Percentiles rank a stretch among this genome's conserved stretches.
These are phyloP conservation scores for Phyllostachys edulis DNA, from an alignment of 176 grass and related monocot genomes.

Conservation along the genomic window DNA sequence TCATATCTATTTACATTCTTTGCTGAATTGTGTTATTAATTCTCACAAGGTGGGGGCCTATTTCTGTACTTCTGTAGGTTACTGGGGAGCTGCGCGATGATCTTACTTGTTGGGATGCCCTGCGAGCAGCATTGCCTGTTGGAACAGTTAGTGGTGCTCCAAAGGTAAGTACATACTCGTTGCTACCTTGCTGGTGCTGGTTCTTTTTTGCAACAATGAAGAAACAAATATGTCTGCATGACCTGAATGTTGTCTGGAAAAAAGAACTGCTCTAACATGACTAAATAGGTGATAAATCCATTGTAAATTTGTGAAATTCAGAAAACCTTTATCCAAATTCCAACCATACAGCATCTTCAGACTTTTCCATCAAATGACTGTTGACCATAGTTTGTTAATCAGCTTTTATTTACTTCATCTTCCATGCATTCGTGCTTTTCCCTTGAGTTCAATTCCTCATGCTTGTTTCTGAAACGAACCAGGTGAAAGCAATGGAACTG, in stretches of 20 bases:
- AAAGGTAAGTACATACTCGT: constrained; percentile 50
- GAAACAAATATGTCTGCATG: not conserved
- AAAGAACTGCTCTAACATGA: not conserved
- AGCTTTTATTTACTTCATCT: not conserved
- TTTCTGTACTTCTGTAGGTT: constrained; percentile 55
- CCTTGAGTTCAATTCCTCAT: not conserved
- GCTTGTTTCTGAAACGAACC: not conserved
- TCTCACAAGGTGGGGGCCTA: constrained; percentile 3
- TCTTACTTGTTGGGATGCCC: constrained; percentile 82
- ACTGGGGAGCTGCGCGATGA: constrained; percentile 68
- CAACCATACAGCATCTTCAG: not conserved
- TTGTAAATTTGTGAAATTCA: not conserved
- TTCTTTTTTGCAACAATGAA: not conserved
- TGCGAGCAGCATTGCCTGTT: constrained; percentile 80
- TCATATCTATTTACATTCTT: not conserved
- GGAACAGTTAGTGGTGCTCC: constrained; percentile 97
- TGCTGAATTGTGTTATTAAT: constrained; percentile 1
- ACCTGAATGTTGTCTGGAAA: not conserved
- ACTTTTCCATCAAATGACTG: not conserved
- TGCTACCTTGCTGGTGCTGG: not conserved
- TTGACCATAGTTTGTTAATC: not conserved
- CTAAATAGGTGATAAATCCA: not conserved
- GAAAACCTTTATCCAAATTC: not conserved
- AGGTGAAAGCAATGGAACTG: constrained; percentile 96
- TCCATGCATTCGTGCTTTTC: not conserved